Evolutionary conservation across 2,329 filamentous ascomycete genomes (phyloP).

Genomic region (Colletotrichum sublineola): DNA sequence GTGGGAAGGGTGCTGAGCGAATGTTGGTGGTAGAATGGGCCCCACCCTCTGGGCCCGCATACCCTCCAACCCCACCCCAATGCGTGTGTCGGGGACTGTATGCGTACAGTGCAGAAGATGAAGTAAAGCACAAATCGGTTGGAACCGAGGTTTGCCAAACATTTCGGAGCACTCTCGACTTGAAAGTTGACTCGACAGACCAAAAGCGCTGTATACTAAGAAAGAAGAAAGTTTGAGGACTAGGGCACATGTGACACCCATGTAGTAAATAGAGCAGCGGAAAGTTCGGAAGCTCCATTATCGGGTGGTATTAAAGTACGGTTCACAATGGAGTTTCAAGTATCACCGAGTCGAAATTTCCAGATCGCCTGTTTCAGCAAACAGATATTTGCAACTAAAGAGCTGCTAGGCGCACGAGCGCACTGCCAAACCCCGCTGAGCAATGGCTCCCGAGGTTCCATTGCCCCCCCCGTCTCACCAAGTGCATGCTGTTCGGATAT

Average conservation of each 20-base stretch:
- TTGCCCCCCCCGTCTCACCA: slow-evolving; percentile 18
- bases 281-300: background rate
- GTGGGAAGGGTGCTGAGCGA: background rate
- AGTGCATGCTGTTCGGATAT: slow-evolving; percentile 23
- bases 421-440: background rate
- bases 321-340: slow-evolving; percentile 8
- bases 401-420: background rate
- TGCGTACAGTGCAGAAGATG: background rate
- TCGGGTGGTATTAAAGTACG: background rate
- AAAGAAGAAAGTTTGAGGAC: background rate
- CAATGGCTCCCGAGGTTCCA: background rate
- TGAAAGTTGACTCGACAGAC: background rate
- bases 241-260: background rate
- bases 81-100: background rate
- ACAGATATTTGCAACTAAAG: slow-evolving; percentile 6
- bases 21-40: slow-evolving; percentile 15
- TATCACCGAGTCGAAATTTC: slow-evolving; percentile 15
- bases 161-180: background rate
- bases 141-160: background rate
- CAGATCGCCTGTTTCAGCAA: background rate
- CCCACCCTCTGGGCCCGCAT: background rate
- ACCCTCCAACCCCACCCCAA: background rate
- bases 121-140: background rate
- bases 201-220: background rate
- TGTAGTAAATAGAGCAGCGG: no score